Base-by-base conservation (phyloP, 2,329 filamentous ascomycete species). In the Aspergillus brunneoviolaceus region DNA sequence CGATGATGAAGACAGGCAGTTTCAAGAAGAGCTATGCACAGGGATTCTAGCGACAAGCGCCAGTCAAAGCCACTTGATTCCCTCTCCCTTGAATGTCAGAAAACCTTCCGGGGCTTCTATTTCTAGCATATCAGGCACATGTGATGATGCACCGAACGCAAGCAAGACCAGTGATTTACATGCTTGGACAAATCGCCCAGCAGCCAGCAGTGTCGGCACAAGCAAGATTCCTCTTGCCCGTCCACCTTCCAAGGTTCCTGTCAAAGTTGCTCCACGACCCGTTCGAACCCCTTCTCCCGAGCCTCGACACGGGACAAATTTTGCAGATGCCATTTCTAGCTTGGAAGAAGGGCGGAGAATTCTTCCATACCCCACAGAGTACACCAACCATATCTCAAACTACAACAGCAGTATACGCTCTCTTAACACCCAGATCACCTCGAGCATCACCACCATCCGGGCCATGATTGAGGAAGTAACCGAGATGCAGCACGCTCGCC, bases 361-460 rank as follows among this genome's bases (percentile, higher is more conserved):
- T 5, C n/a, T 19, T 33, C 29, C 27, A 45, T 21, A n/a, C 16
- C 21, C 27, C 29, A 51, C 16, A 45, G 42, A 12, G 19, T 19
- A 35, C 31, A 27, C 49, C 59, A 25, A 51, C 62, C 12, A 35
- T 64, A 65, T 68, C 48, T 23, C 49, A 12, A 58, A 65, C 19
- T 72, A 71, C 60, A 72, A 74, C 53, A 61, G 39, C 25, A 60
- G 48, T 14, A 58, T 76, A 3, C 58, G 59, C 4, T 65, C 65
- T 52, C 67, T 77, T 16, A 63, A 65, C 5, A 54, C 64, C 3
- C 69, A 73, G 16, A 65, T 77, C 16, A 61, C 58, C 2, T 58
- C 60, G 1, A 73, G 70, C 19, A 70, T 77, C 19, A 29, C 63
- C 1, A 60, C 65, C 1, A 63, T 78, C 21, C 65, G 70, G 4